Evolutionary conservation across 495 filamentous ascomycete genomes (phyloP).

Genomic region (Baudoinia panamericana): DNA sequence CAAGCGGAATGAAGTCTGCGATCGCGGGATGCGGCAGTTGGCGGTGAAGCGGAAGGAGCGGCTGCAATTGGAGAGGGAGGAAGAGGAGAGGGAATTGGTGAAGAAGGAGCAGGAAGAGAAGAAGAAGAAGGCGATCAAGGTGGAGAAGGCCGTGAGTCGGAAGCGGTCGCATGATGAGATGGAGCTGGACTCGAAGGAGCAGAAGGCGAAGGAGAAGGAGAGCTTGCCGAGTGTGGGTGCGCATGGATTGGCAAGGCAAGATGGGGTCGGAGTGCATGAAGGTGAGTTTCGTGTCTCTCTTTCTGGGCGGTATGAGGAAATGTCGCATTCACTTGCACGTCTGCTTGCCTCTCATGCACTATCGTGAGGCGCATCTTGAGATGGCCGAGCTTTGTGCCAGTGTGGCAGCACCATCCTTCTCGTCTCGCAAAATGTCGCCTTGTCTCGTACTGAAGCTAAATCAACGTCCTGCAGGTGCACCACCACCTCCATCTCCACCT

Average conservation of each 20-base stretch:
- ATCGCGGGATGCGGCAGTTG: conserved; percentile 64
- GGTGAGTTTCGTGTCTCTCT: conserved; percentile 17
- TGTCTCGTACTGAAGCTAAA: conserved; percentile 2
- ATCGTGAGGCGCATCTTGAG: too few relatives aligned
- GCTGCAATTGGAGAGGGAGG: conserved; percentile 24
- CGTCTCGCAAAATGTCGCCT: neutral
- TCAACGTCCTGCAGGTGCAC: conserved; percentile 3
- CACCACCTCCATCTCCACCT: conserved; percentile 14
- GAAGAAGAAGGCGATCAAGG: conserved; percentile 13
- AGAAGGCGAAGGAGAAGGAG: conserved; percentile 24
- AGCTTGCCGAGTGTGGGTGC: conserved; percentile 30
- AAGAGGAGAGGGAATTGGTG: conserved; percentile 20
- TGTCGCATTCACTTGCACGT: too few relatives aligned
- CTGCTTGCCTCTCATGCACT: too few relatives aligned
- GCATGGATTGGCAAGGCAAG: conserved; percentile 31
- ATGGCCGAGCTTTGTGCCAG: too few relatives aligned
- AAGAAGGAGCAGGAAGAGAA: conserved; percentile 15
- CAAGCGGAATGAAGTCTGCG: conserved; percentile 21
- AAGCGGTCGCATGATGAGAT: conserved; percentile 21
- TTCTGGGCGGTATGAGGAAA: too few relatives aligned
- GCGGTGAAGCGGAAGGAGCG: conserved; percentile 51
- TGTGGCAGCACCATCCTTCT: neutral
- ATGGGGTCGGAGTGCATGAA: conserved; percentile 31
- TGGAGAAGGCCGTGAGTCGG: conserved; percentile 16
- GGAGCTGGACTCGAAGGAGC: conserved; percentile 17